Percentiles rank a stretch among this genome's conserved stretches.
Conservation (phyloP, 2,329 filamentous ascomycete genomes). For the Pseudofabraea citricarpa region DNA sequence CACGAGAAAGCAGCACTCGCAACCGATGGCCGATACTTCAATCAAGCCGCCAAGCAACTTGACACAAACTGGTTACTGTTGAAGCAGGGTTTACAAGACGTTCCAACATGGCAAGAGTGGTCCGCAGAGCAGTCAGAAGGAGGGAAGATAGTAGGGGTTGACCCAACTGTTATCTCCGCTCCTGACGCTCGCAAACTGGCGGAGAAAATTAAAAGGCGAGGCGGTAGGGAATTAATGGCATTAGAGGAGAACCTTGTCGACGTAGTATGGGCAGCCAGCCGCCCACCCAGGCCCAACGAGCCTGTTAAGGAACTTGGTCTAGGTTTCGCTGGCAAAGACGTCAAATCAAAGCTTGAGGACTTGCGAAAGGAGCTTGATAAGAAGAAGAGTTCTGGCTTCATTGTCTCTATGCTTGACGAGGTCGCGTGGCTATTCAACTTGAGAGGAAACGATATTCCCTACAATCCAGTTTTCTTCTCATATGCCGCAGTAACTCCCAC, state of each 20-base stretch:
- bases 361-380: slow-evolving; percentile 88
- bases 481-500: slow-evolving; percentile 83
- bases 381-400: slow-evolving; percentile 80
- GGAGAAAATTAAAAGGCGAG: slow-evolving; percentile 83
- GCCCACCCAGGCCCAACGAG: slow-evolving; percentile 71
- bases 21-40: slow-evolving; percentile 97
- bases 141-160: slow-evolving; percentile 85
- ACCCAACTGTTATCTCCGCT: slow-evolving; percentile 79
- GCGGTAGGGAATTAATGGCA: slow-evolving; percentile 70
- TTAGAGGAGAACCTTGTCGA: slow-evolving; percentile 86
- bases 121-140: slow-evolving; percentile 78
- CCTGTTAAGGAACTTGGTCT: slow-evolving; percentile 66
- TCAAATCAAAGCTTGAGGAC: slow-evolving; percentile 76
- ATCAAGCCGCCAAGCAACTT: slow-evolving; percentile 86
- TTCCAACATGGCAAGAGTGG: slow-evolving; percentile 98
- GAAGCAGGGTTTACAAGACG: slow-evolving; percentile 89
- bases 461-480: slow-evolving; percentile 97
- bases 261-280: slow-evolving; percentile 72
- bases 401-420: slow-evolving; percentile 94
- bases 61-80: slow-evolving; percentile 87
- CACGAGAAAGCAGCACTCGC: slow-evolving; percentile 82
- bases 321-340: slow-evolving; percentile 76
- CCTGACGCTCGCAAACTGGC: slow-evolving; percentile 69
- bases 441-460: slow-evolving; percentile 89
- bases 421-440: slow-evolving; percentile 99